Conservation (phyloP, 1,284 basidiomycete species). For the Neolentinus lepideus region DNA sequence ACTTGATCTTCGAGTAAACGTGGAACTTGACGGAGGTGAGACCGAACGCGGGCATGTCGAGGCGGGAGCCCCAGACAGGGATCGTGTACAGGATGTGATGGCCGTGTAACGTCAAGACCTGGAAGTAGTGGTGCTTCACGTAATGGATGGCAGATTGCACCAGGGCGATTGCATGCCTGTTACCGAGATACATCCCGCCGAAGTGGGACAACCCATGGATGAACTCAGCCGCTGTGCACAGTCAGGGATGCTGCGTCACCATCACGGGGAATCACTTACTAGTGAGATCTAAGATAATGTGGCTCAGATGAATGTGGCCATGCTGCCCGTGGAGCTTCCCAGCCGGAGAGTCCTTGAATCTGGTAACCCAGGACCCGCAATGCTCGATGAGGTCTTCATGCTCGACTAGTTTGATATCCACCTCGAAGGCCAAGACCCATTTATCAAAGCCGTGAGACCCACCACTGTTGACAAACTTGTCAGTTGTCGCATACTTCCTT, state of each 20-base stretch:
- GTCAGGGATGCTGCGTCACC: neutral
- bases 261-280: constrained; percentile 14
- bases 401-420: constrained; percentile 20
- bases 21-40: constrained; percentile 23
- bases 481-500: neutral
- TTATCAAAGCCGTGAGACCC: constrained; percentile 12
- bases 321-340: constrained; percentile 16
- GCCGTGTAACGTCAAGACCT: constrained; percentile 15
- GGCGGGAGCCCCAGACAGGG: constrained; percentile 18
- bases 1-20: constrained; percentile 16
- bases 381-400: constrained; percentile 12
- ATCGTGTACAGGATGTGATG: constrained; percentile 24
- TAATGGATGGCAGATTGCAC: constrained; percentile 22
- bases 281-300: constrained; percentile 22
- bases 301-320: constrained; percentile 18
- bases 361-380: constrained; percentile 8
- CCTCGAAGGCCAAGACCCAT: constrained; percentile 26
- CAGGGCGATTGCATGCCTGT: constrained; percentile 19
- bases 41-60: constrained; percentile 15
- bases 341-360: constrained; percentile 13
- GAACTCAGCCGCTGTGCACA: constrained; percentile 18
- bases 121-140: constrained; percentile 22
- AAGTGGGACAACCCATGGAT: constrained; percentile 18
- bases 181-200: constrained; percentile 15
- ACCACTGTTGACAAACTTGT: neutral